These are phyloP conservation scores for Otatea glauca DNA, from an alignment of 176 grass and related monocot genomes.

Conservation along the genomic window DNA sequence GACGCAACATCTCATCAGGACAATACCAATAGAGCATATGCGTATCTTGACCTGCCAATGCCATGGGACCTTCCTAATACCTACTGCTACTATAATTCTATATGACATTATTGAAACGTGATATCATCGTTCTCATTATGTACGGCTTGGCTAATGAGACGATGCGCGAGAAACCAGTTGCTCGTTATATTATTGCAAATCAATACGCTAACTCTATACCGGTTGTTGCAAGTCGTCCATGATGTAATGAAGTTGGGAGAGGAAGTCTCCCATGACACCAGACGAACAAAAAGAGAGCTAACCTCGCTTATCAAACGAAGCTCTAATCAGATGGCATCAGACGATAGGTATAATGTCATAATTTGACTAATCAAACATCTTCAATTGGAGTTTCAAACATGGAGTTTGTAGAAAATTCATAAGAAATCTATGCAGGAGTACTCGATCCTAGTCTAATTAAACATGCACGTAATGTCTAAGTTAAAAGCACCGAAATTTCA, in stretches of 20 bases:
- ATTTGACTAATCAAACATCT: background rate
- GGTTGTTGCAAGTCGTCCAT: conserved; percentile 1
- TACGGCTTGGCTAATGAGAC: background rate
- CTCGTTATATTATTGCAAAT: background rate
- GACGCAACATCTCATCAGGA: background rate
- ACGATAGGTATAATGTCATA: background rate
- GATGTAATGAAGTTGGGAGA: background rate
- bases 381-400: background rate
- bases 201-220: background rate
- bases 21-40: conserved; percentile 32
- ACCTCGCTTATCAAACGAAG: background rate
- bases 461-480: background rate
- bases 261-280: background rate
- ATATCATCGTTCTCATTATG: conserved; percentile 30
- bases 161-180: conserved; percentile 30
- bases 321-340: background rate
- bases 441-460: background rate
- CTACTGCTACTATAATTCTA: background rate
- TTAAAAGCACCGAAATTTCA: background rate
- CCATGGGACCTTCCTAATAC: background rate
- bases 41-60: conserved; percentile 40
- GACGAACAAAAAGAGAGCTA: background rate
- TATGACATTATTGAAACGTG: conserved; percentile 31
- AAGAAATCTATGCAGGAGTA: too few species aligned
- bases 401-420: background rate